Percentiles rank a stretch among this genome's conserved stretches.
These are phyloP conservation scores for Euphorbia schlechtendalii DNA, from an alignment of 441 rosid species.

Conservation along the genomic window DNA sequence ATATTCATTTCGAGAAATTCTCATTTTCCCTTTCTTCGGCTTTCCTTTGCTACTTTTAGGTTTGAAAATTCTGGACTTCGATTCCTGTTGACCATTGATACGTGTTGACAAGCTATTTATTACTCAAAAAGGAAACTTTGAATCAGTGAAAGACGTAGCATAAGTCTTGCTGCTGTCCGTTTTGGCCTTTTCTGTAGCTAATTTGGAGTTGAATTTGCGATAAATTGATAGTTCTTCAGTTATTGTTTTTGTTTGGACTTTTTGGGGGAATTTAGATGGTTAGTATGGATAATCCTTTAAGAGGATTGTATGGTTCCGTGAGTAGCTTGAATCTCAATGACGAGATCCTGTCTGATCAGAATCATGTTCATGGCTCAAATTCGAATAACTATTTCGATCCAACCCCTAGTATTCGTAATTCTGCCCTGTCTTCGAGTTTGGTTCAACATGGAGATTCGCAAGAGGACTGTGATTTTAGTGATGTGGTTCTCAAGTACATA, in stretches of 20 bases:
- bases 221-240: too few species aligned
- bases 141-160: not conserved
- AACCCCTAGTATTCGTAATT: too few species aligned
- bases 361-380: too few species aligned
- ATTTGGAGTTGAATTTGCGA: not conserved
- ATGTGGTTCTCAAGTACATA: conserved; percentile 48
- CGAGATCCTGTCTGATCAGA: conserved; percentile 16
- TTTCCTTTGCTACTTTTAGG: conserved; percentile 5
- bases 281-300: conserved; percentile 32
- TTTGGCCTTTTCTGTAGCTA: conserved; percentile 2
- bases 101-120: conserved; percentile 7
- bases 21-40: not conserved
- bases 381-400: too few species aligned
- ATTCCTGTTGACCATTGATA: conserved; percentile 1
- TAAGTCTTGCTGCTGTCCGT: not conserved
- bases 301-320: conserved; percentile 26
- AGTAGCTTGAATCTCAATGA: conserved; percentile 21
- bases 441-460: too few species aligned
- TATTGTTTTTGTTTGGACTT: not conserved
- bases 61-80: conserved; percentile 18
- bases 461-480: too few species aligned
- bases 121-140: not conserved
- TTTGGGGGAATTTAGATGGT: conserved; percentile 18
- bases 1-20: conserved; percentile 9
- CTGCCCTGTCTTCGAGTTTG: too few species aligned